Evolutionary conservation across 371 early-diverging fungal genomes (phyloP), one percentile per base, ranked within the genome.

Genomic region (Chytridium lagenaria): DNA sequence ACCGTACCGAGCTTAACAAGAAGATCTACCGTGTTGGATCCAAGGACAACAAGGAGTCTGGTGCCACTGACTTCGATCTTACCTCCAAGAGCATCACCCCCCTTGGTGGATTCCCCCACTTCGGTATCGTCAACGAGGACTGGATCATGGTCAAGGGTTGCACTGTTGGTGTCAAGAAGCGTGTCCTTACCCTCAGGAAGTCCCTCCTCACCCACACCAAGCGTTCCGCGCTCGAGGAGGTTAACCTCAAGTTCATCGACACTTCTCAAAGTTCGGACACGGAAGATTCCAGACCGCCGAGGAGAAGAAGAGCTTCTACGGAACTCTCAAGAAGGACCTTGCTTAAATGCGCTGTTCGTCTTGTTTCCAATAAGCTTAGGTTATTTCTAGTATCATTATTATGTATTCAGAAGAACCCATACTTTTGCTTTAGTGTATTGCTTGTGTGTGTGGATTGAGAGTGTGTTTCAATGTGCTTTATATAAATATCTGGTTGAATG

Each of bases 221-320:
- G 88, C 94, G 98, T 76, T 91, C 92, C 72, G 94, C 98, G 77
- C 88, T 95, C 76, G 99, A 99, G 89, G 92, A 97, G 87, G 92
- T 99, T 81, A 81, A 84, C 76, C 92, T 99, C 87, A 91, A 91
- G 85, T 99, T 99, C 90, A 96, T 99, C 91, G 99, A 99, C 88
- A 99, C 99, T 67, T 97, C 68, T 98, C 99, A 90, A 99, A 99
- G 94, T 98, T 97, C 87, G 99, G 99, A 81, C 97, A 97, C 88
- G 99, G 99, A 90, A 95, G 99, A 83, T 99, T 99, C 99, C 99
- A 99, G 91, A 99, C 99, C 82, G 86, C 92, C 77, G 94, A 90
- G 82, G 99, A 99, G 90, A 99, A 99, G 95, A 87, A 88, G 82
- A 90, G 91, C 70, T 98, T 96, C 93, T 91, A 93, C 90, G 99